Evolutionary conservation across 257 asterid species (phyloP).

Genomic region (Nicotiana tomentosiformis): DNA sequence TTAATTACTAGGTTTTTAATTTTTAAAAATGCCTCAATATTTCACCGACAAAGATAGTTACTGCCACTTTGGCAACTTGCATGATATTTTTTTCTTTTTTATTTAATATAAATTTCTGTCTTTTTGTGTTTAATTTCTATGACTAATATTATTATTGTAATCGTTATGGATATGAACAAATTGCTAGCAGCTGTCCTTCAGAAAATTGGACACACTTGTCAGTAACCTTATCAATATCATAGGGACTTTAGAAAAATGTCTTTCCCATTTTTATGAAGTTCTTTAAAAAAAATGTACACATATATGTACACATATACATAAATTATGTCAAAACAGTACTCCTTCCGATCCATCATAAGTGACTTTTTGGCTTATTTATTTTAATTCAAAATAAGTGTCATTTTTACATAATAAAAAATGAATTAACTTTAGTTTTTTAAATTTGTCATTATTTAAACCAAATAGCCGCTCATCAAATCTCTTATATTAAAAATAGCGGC

Average conservation of each 20-base stretch:
- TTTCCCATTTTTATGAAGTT: background rate
- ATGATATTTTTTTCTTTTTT: background rate
- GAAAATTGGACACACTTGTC: conserved; percentile 8
- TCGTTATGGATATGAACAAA: background rate
- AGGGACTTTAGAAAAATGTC: background rate
- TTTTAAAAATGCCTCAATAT: background rate
- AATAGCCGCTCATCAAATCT: too few species aligned
- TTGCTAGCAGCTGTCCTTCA: conserved; percentile 4
- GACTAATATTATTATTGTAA: background rate
- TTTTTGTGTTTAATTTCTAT: background rate
- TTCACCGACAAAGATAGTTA: conserved; percentile 5
- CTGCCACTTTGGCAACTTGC: background rate
- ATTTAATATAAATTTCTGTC: background rate
- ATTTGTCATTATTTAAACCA: too few species aligned
- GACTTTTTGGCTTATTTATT: too few species aligned
- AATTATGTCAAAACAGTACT: background rate
- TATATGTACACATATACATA: background rate
- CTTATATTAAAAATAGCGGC: too few species aligned
- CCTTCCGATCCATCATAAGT: too few species aligned
- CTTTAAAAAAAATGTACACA: too few species aligned
- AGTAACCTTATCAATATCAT: conserved; percentile 7
- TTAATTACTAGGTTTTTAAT: background rate
- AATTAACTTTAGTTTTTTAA: too few species aligned
- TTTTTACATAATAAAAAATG: too few species aligned
- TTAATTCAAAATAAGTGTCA: too few species aligned